These are phyloP conservation scores for Mollisia scopiformis DNA, from an alignment of 2,329 filamentous ascomycete genomes.

Conservation along the genomic window DNA sequence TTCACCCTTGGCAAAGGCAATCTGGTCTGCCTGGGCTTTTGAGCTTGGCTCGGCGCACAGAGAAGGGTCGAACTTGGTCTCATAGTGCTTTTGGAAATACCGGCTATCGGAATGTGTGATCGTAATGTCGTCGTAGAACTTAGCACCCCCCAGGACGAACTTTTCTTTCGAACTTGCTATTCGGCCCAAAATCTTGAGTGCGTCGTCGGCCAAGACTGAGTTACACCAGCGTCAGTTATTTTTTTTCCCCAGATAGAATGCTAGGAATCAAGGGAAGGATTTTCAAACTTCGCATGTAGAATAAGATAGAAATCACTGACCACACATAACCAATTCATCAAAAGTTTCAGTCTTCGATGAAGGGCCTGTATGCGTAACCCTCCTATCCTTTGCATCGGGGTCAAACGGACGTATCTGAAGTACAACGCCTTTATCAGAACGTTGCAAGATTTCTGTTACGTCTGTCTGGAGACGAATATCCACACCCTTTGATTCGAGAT, in stretches of 20 bases:
- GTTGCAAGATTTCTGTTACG: conserved; percentile 53
- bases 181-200: conserved; percentile 60
- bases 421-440: conserved; percentile 54
- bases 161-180: conserved; percentile 64
- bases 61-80: conserved; percentile 57
- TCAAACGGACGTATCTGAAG: conserved; percentile 48
- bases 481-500: conserved; percentile 57
- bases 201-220: conserved; percentile 61
- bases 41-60: conserved; percentile 53
- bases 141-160: conserved; percentile 70
- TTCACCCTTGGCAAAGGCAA: conserved; percentile 46
- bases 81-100: conserved; percentile 72
- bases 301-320: not conserved
- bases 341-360: conserved; percentile 54
- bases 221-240: not conserved
- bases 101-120: conserved; percentile 67
- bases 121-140: conserved; percentile 71
- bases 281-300: not conserved
- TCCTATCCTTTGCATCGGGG: conserved; percentile 54
- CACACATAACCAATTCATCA: conserved; percentile 68
- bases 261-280: not conserved
- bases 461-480: conserved; percentile 59
- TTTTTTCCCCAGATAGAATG: not conserved
- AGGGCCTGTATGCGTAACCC: conserved; percentile 40
- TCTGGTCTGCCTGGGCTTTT: conserved; percentile 42